Percentiles rank a stretch among this genome's conserved stretches.
These are phyloP conservation scores for Kodamaea sp. DNA, from an alignment of 1,139 yeast genomes.

Conservation along the genomic window DNA sequence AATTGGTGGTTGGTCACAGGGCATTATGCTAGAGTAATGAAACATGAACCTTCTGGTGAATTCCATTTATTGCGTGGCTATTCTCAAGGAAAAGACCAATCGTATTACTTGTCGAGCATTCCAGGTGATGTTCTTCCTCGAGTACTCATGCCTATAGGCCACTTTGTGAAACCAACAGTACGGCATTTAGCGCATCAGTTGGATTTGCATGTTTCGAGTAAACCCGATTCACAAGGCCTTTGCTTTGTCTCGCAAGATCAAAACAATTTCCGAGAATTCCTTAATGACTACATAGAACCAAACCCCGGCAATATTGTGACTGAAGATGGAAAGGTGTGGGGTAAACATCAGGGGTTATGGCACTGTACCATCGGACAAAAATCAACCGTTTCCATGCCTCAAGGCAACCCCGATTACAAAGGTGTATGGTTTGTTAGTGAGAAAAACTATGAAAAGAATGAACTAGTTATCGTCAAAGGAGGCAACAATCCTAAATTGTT, in stretches of 20 bases:
- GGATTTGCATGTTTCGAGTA: slow-evolving; percentile 63
- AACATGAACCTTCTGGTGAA: slow-evolving; percentile 27
- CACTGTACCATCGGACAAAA: slow-evolving; percentile 92
- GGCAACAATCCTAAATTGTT: slow-evolving; percentile 61
- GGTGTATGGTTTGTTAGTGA: slow-evolving; percentile 90
- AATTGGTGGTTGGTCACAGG: slow-evolving; percentile 93
- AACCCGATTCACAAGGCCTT: slow-evolving; percentile 92
- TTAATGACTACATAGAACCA: slow-evolving; percentile 71
- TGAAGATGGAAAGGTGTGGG: slow-evolving; percentile 74
- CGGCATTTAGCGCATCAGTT: slow-evolving; percentile 61
- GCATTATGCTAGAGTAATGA: slow-evolving; percentile 74
- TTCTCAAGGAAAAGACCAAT: slow-evolving; percentile 77
- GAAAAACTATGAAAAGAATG: slow-evolving; percentile 63
- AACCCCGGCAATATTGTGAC: slow-evolving; percentile 79
- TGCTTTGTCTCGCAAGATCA: slow-evolving; percentile 83
- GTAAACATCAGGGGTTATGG: slow-evolving; percentile 86
- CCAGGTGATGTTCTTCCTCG: slow-evolving; percentile 46
- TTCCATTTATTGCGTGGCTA: slow-evolving; percentile 59
- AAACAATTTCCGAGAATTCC: slow-evolving; percentile 72
- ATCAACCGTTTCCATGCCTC: slow-evolving; percentile 79
- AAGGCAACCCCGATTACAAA: slow-evolving; percentile 68
- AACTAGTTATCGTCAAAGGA: slow-evolving; percentile 77
- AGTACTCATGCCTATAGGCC: slow-evolving; percentile 79
- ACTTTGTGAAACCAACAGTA: slow-evolving; percentile 70
- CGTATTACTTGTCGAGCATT: slow-evolving; percentile 81